A percentile compares a stretch with the other conserved stretches of the same genome.
These are phyloP conservation scores for Tetracladium setigerum DNA, from an alignment of 495 filamentous ascomycete genomes.

Conservation along the genomic window DNA sequence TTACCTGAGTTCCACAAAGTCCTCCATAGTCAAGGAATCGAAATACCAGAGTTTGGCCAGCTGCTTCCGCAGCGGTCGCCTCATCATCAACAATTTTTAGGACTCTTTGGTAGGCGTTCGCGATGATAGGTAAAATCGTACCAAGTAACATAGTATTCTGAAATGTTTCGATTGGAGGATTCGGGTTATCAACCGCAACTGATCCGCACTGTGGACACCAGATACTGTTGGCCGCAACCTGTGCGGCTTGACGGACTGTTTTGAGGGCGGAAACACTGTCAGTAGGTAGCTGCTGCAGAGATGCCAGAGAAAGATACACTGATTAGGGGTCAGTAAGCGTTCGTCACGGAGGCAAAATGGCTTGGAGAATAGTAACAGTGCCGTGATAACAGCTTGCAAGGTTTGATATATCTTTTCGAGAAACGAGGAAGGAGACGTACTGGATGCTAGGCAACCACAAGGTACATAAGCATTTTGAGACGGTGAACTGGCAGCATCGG, in stretches of 20 bases:
- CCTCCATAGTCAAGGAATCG: slow-evolving; percentile 38
- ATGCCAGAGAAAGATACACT: slow-evolving; percentile 37
- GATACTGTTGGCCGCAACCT: slow-evolving; percentile 48
- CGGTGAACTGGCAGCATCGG: slow-evolving; percentile 16
- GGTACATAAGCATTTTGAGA: neutral
- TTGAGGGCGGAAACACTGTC: slow-evolving; percentile 37
- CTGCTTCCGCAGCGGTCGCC: slow-evolving; percentile 26
- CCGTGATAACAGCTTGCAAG: slow-evolving; percentile 10
- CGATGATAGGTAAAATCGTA: slow-evolving; percentile 54
- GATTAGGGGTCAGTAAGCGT: slow-evolving; percentile 1
- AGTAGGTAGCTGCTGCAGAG: slow-evolving; percentile 35
- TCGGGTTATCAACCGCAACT: slow-evolving; percentile 22
- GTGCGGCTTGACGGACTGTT: slow-evolving; percentile 49
- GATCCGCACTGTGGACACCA: slow-evolving; percentile 51
- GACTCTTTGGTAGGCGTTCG: slow-evolving; percentile 46
- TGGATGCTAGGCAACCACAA: slow-evolving; percentile 15
- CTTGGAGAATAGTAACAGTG: no score
- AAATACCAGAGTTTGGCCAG: slow-evolving; percentile 34
- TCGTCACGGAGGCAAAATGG: no score
- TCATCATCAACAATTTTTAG: slow-evolving; percentile 38
- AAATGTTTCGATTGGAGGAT: slow-evolving; percentile 32
- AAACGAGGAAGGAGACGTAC: slow-evolving; percentile 1
- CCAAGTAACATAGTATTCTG: slow-evolving; percentile 64
- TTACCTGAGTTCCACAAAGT: slow-evolving; percentile 16
- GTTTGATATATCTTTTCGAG: slow-evolving; percentile 9